These are phyloP conservation scores for Corynespora cassiicola DNA, from an alignment of 2,329 filamentous ascomycete species.

Conservation along the genomic window DNA sequence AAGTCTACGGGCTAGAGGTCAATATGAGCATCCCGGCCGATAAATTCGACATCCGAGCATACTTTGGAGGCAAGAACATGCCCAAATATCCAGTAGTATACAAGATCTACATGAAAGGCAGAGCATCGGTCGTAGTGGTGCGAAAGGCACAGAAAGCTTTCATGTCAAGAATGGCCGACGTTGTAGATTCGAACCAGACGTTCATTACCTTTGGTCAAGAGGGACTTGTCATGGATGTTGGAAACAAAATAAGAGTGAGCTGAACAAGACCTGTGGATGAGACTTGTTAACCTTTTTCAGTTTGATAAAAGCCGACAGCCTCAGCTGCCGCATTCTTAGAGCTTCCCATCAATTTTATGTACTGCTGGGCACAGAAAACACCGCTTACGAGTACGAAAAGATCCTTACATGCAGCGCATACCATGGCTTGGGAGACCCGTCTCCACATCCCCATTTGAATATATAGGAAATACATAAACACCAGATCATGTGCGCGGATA, in stretches of 20 bases:
- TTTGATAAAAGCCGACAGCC: slow-evolving; percentile 1
- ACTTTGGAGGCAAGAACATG: slow-evolving; percentile 8
- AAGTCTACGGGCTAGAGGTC: slow-evolving; percentile 1
- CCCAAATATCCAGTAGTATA: slow-evolving; percentile 4
- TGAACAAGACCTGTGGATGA: neutral
- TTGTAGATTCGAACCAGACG: neutral
- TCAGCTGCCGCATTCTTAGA: too few relatives aligned
- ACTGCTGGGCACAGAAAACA: too few relatives aligned
- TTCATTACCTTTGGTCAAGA: slow-evolving; percentile 6
- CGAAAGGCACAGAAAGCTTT: slow-evolving; percentile 4
- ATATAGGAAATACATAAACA: too few relatives aligned
- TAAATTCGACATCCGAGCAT: slow-evolving; percentile 7
- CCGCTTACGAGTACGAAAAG: too few relatives aligned
- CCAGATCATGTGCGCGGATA: too few relatives aligned
- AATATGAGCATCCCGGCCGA: slow-evolving; percentile 1
- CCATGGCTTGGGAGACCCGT: too few relatives aligned
- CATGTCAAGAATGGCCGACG: neutral
- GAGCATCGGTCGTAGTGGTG: neutral
- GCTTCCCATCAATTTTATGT: too few relatives aligned
- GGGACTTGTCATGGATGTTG: slow-evolving; percentile 2
- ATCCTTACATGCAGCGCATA: too few relatives aligned
- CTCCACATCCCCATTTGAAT: too few relatives aligned
- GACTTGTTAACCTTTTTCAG: neutral
- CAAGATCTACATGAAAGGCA: slow-evolving; percentile 1
- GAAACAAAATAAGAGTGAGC: slow-evolving; percentile 1